Evolutionary conservation across 306 rosid genomes (phyloP).

Genomic region (Glycine tomentella): DNA sequence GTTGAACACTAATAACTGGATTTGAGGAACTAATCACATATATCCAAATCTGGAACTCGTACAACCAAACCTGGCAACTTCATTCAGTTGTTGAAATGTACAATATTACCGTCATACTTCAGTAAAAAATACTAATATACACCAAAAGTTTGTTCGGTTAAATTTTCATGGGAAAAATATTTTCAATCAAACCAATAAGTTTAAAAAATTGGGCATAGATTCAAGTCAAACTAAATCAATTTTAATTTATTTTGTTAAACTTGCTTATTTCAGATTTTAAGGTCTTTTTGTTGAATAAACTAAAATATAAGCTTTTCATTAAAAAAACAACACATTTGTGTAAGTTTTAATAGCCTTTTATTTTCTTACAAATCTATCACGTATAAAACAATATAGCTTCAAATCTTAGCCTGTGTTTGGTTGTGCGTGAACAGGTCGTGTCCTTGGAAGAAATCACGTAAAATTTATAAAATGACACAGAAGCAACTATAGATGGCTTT

Average conservation of each 20-base stretch:
- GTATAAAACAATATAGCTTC: not conserved
- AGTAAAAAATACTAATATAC: not conserved
- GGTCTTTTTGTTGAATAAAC: not conserved
- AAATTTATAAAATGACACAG: not conserved
- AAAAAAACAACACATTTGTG: not conserved
- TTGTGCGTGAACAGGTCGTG: too few relatives aligned
- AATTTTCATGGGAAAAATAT: not conserved
- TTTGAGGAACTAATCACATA: too few relatives aligned
- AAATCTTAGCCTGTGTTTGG: not conserved
- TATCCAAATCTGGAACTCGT: not conserved
- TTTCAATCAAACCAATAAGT: not conserved
- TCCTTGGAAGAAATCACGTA: too few relatives aligned
- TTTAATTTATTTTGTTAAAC: not conserved
- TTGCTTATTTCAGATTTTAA: not conserved
- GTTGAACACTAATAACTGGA: too few relatives aligned
- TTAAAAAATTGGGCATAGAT: not conserved
- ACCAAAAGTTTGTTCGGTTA: not conserved
- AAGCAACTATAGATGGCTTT: too few relatives aligned
- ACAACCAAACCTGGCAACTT: not conserved
- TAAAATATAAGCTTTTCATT: not conserved
- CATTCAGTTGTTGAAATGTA: not conserved
- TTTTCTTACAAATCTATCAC: not conserved
- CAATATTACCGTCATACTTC: not conserved
- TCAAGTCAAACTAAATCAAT: not conserved
- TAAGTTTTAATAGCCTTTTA: not conserved